Evolutionary conservation across 2,329 filamentous ascomycete genomes (phyloP).

Genomic region (Zymoseptoria pseudotritici): DNA sequence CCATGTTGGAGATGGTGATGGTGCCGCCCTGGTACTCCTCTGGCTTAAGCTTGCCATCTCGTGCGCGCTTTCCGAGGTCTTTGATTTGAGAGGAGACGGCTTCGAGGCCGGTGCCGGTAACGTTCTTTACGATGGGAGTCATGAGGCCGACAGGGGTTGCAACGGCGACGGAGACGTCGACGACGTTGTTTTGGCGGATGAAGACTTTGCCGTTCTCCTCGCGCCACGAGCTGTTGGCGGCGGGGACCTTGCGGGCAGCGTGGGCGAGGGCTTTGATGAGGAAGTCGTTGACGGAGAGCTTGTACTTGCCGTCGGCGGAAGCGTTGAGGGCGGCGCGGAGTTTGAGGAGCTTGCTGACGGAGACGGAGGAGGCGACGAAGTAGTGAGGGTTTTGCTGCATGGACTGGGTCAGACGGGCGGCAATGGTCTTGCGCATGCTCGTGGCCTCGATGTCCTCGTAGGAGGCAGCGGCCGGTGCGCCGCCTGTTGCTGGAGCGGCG

Average conservation of each 20-base stretch:
- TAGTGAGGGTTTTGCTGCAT: slow-evolving; percentile 94
- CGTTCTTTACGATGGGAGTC: slow-evolving; percentile 91
- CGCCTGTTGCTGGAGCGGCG: slow-evolving; percentile 40
- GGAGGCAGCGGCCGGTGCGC: slow-evolving; percentile 50
- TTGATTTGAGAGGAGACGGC: slow-evolving; percentile 85
- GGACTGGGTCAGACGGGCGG: slow-evolving; percentile 80
- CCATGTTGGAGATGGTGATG: slow-evolving; percentile 99
- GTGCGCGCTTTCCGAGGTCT: slow-evolving; percentile 91
- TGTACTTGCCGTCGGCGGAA: slow-evolving; percentile 85
- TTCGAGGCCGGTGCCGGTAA: slow-evolving; percentile 78
- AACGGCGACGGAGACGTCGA: slow-evolving; percentile 93
- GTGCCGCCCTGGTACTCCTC: slow-evolving; percentile 99
- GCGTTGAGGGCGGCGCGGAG: slow-evolving; percentile 89
- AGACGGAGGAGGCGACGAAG: slow-evolving; percentile 86
- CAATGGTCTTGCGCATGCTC: slow-evolving; percentile 98
- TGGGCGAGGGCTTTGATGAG: slow-evolving; percentile 90
- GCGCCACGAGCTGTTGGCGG: slow-evolving; percentile 90
- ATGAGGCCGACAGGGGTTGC: slow-evolving; percentile 90
- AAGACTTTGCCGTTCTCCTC: slow-evolving; percentile 63
- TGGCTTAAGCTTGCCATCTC: slow-evolving; percentile 97
- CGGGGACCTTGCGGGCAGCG: slow-evolving; percentile 86
- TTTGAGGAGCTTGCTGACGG: slow-evolving; percentile 91
- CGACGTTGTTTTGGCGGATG: slow-evolving; percentile 87
- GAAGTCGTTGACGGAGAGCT: slow-evolving; percentile 99
- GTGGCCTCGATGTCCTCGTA: slow-evolving; percentile 80